Conservation (phyloP, 2,329 filamentous ascomycete genomes). For the Colletotrichum lini region DNA sequence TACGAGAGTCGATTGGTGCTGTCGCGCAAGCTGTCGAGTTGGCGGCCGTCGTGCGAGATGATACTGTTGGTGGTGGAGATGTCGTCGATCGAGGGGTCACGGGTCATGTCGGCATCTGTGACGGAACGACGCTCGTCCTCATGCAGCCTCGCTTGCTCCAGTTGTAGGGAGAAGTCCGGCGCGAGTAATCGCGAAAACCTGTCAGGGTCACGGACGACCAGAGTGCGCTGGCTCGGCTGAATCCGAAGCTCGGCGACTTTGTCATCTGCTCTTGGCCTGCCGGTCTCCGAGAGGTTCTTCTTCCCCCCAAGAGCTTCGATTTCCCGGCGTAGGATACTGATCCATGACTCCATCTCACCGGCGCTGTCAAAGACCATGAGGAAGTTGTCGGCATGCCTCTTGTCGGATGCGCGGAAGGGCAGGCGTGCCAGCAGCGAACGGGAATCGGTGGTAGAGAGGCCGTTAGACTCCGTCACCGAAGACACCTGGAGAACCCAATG, state of each 20-base stretch:
- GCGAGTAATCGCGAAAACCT: constrained; percentile 60
- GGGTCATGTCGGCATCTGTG: constrained; percentile 49
- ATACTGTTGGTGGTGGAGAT: constrained; percentile 71
- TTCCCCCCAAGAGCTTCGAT: constrained; percentile 80
- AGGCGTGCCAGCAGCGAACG: constrained; percentile 77
- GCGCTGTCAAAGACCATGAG: constrained; percentile 81
- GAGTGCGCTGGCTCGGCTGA: constrained; percentile 61
- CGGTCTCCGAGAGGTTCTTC: constrained; percentile 73
- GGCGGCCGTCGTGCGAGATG: constrained; percentile 71
- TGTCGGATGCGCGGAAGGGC: constrained; percentile 70
- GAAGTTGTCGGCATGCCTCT: constrained; percentile 73
- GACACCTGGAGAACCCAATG: constrained; percentile 87
- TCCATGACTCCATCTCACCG: constrained; percentile 84
- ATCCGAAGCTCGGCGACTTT: constrained; percentile 51
- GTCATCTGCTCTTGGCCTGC: constrained; percentile 63
- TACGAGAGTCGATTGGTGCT: constrained; percentile 71
- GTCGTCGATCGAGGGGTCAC: constrained; percentile 65
- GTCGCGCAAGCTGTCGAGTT: constrained; percentile 71
- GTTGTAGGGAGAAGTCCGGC: constrained; percentile 53
- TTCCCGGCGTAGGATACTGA: constrained; percentile 76
- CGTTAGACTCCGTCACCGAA: constrained; percentile 74
- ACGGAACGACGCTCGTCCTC: constrained; percentile 45
- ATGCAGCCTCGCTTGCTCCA: constrained; percentile 45
- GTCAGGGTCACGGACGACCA: constrained; percentile 64
- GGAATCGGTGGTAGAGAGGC: constrained; percentile 63